Base-by-base conservation (phyloP, 257 asterid species). In the Osmanthus fragrans region DNA sequence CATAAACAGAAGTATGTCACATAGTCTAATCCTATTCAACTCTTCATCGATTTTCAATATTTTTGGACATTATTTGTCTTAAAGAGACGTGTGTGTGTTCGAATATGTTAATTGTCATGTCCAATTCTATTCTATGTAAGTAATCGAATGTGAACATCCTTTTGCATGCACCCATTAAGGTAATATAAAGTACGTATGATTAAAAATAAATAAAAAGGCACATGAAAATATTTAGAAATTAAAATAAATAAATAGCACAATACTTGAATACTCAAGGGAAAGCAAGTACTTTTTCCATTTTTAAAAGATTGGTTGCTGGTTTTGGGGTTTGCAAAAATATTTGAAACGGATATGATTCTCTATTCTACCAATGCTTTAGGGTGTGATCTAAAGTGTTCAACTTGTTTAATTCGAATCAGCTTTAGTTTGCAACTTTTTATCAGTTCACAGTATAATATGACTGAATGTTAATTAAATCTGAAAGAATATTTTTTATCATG, bases 1-100 rank as follows among this genome's bases (percentile, higher is more conserved):
- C n/a, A 47, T 15, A 47, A 47, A 47, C 2, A 47, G n/a, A 47
- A 72, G 60, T 51, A 47, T 66, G 69, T 75, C 83, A 72, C 29
- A 54, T 4, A 74, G 71, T 18, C 5, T 16, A 63, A 80, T 70
- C 42, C 64, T 45, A 37, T 47, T 73, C 73, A 47, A 7, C 19
- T 69, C 73, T 4, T 9, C 0, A 3, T 42, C 49, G 49, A 10
- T 42, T 11, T 2, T 42, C 49, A 2, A 42, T 42, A 16, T 42
- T 42, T 42, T 42, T 11, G 49, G 18, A 11, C 49, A 42, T 42
- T 11, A 12, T 42, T 42, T 42, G 49, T 42, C 16, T 0, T 7
- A 69, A 19, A 4, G 18, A 4, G 5, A 33, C 18, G 16, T 5
- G 0, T 67, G n/a, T 67, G 4, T 32, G 12, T 37, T 39, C 47